phyloP scores from a whole-genome alignment of 441 rosid species.

The Pelargonium fulgidum region DNA sequence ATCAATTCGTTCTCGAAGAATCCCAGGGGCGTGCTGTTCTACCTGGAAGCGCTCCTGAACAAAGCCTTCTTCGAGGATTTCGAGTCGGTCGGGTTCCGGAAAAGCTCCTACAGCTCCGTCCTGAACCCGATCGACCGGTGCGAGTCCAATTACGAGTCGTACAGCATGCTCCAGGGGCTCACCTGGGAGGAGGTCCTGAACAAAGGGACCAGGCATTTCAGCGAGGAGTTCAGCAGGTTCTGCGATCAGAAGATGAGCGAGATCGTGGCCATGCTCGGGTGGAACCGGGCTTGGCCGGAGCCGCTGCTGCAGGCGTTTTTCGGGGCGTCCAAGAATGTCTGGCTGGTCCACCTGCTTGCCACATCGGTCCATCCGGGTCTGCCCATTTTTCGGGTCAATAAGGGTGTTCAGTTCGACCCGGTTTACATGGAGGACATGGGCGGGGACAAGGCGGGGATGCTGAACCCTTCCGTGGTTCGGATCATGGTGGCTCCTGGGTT shows the following conservation, averaged over 20 bases:
- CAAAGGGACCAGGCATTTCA: slow-evolving; percentile 85
- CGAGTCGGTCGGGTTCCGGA: slow-evolving; percentile 65
- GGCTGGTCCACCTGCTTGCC: slow-evolving; percentile 84
- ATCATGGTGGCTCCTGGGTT: slow-evolving; percentile 94
- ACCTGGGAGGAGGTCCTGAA: slow-evolving; percentile 91
- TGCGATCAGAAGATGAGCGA: slow-evolving; percentile 98
- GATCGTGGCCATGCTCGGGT: slow-evolving; percentile 76
- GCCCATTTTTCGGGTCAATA: slow-evolving; percentile 68
- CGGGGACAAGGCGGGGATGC: slow-evolving; percentile 49
- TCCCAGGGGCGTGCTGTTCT: slow-evolving; percentile 50
- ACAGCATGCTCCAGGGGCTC: slow-evolving; percentile 44
- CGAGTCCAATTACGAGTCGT: slow-evolving; percentile 61
- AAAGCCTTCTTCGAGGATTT: slow-evolving; percentile 82
- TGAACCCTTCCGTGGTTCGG: slow-evolving; percentile 51
- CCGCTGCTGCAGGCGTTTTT: slow-evolving; percentile 73
- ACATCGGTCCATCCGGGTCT: slow-evolving; percentile 75
- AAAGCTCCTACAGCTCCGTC: slow-evolving; percentile 42
- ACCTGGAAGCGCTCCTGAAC: slow-evolving; percentile 71
- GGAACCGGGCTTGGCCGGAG: slow-evolving; percentile 96
- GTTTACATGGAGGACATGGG: slow-evolving; percentile 88
- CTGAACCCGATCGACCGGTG: slow-evolving; percentile 77
- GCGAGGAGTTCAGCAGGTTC: slow-evolving; percentile 82
- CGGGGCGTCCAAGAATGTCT: slow-evolving; percentile 73
- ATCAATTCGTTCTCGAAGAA: slow-evolving; percentile 49
- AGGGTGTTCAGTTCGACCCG: slow-evolving; percentile 50